phyloP scores from a whole-genome alignment of 805 yeast genomes.

The Barnettozyma wickerhamii region DNA sequence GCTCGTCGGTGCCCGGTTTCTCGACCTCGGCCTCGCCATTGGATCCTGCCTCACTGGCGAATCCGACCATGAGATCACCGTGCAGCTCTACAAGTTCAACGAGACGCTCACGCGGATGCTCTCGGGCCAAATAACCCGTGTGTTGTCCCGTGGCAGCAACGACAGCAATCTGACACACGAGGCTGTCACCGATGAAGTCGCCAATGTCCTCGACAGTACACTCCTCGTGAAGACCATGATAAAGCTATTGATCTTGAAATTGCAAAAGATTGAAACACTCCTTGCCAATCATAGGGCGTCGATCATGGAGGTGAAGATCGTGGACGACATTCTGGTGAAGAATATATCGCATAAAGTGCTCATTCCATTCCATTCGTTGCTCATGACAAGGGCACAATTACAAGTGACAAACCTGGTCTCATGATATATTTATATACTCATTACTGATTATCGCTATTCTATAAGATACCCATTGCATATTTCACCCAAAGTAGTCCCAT shows the following conservation, averaged over 20 bases:
- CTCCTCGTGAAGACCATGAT: slow-evolving; percentile 16
- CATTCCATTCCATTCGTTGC: slow-evolving; percentile 19
- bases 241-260: slow-evolving; percentile 15
- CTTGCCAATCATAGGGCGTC: slow-evolving; percentile 2
- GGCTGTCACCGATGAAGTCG: not conserved
- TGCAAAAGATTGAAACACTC: slow-evolving; percentile 10
- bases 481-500: slow-evolving; percentile 17
- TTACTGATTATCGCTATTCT: too few species aligned
- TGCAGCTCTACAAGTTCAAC: slow-evolving; percentile 23
- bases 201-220: slow-evolving; percentile 12
- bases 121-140: slow-evolving; percentile 4
- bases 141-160: not conserved
- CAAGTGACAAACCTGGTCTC: not conserved
- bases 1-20: not conserved
- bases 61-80: slow-evolving; percentile 9
- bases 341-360: slow-evolving; percentile 18
- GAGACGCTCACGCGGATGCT: slow-evolving; percentile 24
- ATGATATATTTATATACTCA: not conserved
- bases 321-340: slow-evolving; percentile 20
- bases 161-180: not conserved
- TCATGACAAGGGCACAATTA: slow-evolving; percentile 10
- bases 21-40: not conserved
- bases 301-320: slow-evolving; percentile 13
- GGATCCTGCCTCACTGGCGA: not conserved
- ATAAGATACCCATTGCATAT: too few species aligned